These are phyloP conservation scores for Epicoccum sorghinum DNA, from an alignment of 2,329 filamentous ascomycete genomes.

Conservation along the genomic window DNA sequence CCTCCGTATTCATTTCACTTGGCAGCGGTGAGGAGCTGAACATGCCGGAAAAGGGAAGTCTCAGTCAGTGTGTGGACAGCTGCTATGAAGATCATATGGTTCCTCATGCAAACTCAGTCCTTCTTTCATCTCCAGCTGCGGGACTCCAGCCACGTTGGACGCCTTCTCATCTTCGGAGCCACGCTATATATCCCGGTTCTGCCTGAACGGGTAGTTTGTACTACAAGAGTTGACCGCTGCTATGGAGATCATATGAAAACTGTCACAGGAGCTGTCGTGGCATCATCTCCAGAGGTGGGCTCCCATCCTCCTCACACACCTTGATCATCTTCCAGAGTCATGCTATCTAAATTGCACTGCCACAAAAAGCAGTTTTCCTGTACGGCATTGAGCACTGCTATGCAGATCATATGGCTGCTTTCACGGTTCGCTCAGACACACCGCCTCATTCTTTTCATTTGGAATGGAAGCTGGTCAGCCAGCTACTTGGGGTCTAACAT, in stretches of 20 bases:
- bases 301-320: background rate
- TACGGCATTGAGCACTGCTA: constrained; percentile 1
- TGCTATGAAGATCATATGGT: constrained; percentile 15
- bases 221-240: background rate
- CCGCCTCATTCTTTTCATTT: background rate
- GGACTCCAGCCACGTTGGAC: background rate
- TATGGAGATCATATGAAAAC: constrained; percentile 13
- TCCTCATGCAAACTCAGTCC: constrained; percentile 2
- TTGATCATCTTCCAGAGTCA: background rate
- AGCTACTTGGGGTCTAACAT: no score
- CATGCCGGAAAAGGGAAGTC: constrained; percentile 8
- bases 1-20: constrained; percentile 13
- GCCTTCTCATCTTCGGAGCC: background rate
- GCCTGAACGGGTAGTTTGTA: constrained; percentile 1
- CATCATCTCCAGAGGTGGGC: background rate
- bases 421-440: no score
- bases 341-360: background rate
- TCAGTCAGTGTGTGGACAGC: background rate
- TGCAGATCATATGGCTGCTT: constrained; percentile 1
- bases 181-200: background rate
- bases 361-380: constrained; percentile 1
- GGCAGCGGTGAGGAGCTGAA: background rate
- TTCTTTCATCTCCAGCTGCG: constrained; percentile 1
- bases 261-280: background rate
- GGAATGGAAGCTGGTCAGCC: no score